Evolutionary conservation across 768 basidiomycete genomes (phyloP).

Genomic region (Panaeolus cyanescens): DNA sequence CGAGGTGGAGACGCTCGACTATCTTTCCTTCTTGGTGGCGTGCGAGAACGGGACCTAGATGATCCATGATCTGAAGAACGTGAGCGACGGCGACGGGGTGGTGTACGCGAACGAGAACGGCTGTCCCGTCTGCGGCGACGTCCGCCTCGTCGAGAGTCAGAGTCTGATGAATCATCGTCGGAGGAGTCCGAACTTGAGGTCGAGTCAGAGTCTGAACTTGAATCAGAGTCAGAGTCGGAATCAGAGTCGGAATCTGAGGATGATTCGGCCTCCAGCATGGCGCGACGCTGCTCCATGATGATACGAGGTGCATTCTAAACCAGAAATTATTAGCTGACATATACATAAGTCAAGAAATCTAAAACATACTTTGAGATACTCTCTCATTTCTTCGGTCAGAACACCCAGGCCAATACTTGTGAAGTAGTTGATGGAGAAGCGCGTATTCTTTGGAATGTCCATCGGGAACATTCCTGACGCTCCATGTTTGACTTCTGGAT

Average conservation of each 20-base stretch:
- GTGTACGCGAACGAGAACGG: conserved; percentile 23
- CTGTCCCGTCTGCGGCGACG: conserved; percentile 16
- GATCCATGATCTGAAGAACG: background rate
- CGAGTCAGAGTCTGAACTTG: conserved; percentile 21
- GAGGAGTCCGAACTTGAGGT: conserved; percentile 33
- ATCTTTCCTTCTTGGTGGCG: conserved; percentile 11
- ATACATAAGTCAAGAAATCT: background rate
- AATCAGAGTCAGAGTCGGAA: conserved; percentile 17
- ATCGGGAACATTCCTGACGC: conserved; percentile 91
- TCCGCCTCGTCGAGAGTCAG: conserved; percentile 19
- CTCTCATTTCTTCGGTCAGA: conserved; percentile 95
- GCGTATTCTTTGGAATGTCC: conserved; percentile 95
- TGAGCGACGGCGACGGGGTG: conserved; percentile 18
- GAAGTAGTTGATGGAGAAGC: conserved; percentile 97
- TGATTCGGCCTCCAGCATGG: conserved; percentile 74
- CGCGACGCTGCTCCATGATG: conserved; percentile 93
- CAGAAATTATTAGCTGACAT: conserved; percentile 11
- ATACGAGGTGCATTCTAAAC: conserved; percentile 84
- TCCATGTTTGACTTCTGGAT: conserved; percentile 73
- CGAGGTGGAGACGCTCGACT: conserved; percentile 25
- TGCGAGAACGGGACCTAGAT: conserved; percentile 10
- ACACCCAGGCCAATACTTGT: conserved; percentile 91
- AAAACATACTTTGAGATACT: conserved; percentile 80
- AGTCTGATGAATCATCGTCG: conserved; percentile 18
- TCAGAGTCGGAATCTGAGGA: conserved; percentile 44